Conservation (phyloP, 192 early-diverging fungal genomes). For the Entomortierella chlamydospora region DNA sequence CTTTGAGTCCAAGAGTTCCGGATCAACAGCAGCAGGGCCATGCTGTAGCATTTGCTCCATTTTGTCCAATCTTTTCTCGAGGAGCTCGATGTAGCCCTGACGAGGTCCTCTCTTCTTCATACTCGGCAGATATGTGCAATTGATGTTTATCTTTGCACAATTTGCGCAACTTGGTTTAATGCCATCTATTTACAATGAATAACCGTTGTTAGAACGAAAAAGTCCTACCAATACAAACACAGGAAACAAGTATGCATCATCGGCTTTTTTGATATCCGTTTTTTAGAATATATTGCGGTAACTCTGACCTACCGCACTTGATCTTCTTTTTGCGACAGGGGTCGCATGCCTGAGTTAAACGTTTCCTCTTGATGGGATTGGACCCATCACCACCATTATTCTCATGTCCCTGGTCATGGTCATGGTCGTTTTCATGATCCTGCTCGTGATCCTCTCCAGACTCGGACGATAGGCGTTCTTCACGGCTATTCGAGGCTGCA, state of each 20-base stretch:
- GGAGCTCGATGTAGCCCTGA: conserved; percentile 79
- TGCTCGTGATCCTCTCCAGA: conserved; percentile 45
- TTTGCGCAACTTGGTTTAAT: conserved; percentile 82
- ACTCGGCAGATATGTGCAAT: conserved; percentile 85
- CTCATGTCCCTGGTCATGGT: conserved; percentile 17
- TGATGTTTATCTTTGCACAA: conserved; percentile 72
- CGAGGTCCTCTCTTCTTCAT: conserved; percentile 92
- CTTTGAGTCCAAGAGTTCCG: conserved; percentile 42
- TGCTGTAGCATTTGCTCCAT: conserved; percentile 79
- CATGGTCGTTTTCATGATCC: conserved; percentile 9
- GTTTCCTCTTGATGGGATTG: conserved; percentile 63
- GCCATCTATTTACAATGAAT: conserved; percentile 65
- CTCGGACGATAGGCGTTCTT: conserved; percentile 25
- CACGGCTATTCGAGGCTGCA: neutral
- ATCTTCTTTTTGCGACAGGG: conserved; percentile 81
- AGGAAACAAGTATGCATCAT: neutral
- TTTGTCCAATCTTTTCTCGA: conserved; percentile 80
- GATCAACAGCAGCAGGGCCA: conserved; percentile 34
- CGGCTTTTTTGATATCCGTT: too few relatives aligned
- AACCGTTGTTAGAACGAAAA: too few relatives aligned
- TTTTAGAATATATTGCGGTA: too few relatives aligned
- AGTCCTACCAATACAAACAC: neutral
- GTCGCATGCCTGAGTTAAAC: conserved; percentile 79
- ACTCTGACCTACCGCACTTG: conserved; percentile 58
- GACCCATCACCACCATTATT: conserved; percentile 16